These are phyloP conservation scores for Nakazawaea ernobii DNA, from an alignment of 805 yeast genomes.

Conservation along the genomic window DNA sequence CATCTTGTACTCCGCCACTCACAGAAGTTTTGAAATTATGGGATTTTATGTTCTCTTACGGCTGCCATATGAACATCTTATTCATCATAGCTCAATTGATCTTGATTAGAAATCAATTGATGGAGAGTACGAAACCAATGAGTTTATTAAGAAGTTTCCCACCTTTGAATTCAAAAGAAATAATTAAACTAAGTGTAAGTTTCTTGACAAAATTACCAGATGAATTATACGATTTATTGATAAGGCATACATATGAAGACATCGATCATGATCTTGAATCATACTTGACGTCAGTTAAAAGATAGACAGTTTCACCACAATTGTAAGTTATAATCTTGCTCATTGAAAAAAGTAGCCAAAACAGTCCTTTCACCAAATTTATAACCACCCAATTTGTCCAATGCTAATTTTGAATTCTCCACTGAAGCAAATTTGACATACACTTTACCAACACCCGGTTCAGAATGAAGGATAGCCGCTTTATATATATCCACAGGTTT, in stretches of 20 bases:
- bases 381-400: slow-evolving; percentile 38
- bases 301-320: slow-evolving; percentile 17
- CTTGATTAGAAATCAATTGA: slow-evolving; percentile 56
- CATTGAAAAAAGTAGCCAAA: slow-evolving; percentile 56
- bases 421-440: slow-evolving; percentile 57
- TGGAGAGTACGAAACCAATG: slow-evolving; percentile 67
- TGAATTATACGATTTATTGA: slow-evolving; percentile 54
- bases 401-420: slow-evolving; percentile 49
- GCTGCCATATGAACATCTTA: slow-evolving; percentile 80
- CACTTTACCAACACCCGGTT: slow-evolving; percentile 65
- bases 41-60: slow-evolving; percentile 91
- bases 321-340: slow-evolving; percentile 46
- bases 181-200: slow-evolving; percentile 73
- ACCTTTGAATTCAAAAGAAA: slow-evolving; percentile 59
- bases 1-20: slow-evolving; percentile 86
- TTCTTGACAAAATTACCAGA: slow-evolving; percentile 73
- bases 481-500: slow-evolving; percentile 40
- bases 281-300: neutral
- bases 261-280: slow-evolving; percentile 22
- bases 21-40: slow-evolving; percentile 70
- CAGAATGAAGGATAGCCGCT: slow-evolving; percentile 30
- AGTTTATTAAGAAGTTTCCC: slow-evolving; percentile 69
- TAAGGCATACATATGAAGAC: slow-evolving; percentile 52
- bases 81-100: slow-evolving; percentile 81
- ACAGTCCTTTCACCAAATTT: slow-evolving; percentile 64